These are phyloP conservation scores for Mallotus japonicus DNA, from an alignment of 441 rosid genomes.

Conservation along the genomic window DNA sequence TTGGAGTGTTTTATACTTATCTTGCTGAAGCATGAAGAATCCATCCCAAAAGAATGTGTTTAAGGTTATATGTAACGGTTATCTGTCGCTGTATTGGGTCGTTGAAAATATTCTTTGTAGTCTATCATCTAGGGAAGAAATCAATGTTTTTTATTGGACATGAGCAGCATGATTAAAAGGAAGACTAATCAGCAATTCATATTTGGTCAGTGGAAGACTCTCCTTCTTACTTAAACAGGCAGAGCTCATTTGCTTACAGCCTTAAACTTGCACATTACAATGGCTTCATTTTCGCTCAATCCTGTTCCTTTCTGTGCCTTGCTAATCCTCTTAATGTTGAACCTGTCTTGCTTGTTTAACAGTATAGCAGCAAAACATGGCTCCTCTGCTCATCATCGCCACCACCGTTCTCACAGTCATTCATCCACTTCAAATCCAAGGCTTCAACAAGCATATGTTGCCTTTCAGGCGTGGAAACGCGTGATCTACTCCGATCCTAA, in stretches of 20 bases:
- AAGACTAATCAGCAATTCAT: conserved; percentile 28
- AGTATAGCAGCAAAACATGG: conserved; percentile 46
- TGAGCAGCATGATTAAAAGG: conserved; percentile 31
- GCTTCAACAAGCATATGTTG: conserved; percentile 64
- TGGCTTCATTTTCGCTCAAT: conserved; percentile 46
- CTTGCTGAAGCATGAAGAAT: neutral
- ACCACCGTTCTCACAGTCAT: conserved; percentile 32
- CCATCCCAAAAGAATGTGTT: neutral
- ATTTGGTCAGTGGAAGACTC: conserved; percentile 18
- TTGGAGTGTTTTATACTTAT: conserved; percentile 4
- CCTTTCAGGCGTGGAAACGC: conserved; percentile 70
- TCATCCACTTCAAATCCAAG: conserved; percentile 40
- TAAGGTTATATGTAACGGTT: conserved; percentile 32
- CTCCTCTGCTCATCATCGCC: conserved; percentile 31
- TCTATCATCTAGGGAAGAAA: conserved; percentile 23
- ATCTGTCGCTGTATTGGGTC: conserved; percentile 45
- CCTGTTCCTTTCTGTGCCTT: conserved; percentile 20
- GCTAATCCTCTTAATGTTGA: conserved; percentile 33
- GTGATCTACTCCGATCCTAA: conserved; percentile 86
- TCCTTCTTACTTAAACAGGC: conserved; percentile 35
- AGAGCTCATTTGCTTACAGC: conserved; percentile 6
- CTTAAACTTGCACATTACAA: conserved; percentile 23
- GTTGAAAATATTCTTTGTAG: conserved; percentile 28
- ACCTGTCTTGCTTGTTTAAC: conserved; percentile 28
- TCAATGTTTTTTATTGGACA: conserved; percentile 22